These are phyloP conservation scores for Clavulina sp. DNA, from an alignment of 768 basidiomycete species.

Conservation along the genomic window DNA sequence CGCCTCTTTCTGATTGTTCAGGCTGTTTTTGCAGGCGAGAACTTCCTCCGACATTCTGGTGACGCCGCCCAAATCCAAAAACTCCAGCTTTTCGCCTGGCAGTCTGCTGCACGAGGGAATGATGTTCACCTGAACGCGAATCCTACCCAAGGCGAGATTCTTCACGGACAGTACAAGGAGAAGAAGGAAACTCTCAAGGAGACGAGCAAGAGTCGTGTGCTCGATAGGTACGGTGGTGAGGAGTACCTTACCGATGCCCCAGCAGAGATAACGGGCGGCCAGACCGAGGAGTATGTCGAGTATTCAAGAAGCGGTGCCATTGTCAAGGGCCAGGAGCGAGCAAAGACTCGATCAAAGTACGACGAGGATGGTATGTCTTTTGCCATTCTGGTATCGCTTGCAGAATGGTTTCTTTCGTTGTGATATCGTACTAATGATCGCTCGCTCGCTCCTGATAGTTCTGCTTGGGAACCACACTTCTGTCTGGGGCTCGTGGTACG, in stretches of 20 bases:
- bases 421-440: neutral
- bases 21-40: slow-evolving; percentile 91
- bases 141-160: slow-evolving; percentile 84
- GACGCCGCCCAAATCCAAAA: slow-evolving; percentile 85
- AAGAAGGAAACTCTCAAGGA: slow-evolving; percentile 89
- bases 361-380: slow-evolving; percentile 72
- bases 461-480: slow-evolving; percentile 82
- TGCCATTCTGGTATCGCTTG: slow-evolving; percentile 3
- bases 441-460: slow-evolving; percentile 35
- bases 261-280: slow-evolving; percentile 80
- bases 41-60: slow-evolving; percentile 81
- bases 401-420: slow-evolving; percentile 6
- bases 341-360: slow-evolving; percentile 80
- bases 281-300: slow-evolving; percentile 95
- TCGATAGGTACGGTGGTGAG: slow-evolving; percentile 88
- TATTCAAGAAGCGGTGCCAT: slow-evolving; percentile 85
- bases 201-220: slow-evolving; percentile 70
- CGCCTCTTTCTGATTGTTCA: slow-evolving; percentile 16
- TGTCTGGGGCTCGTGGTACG: slow-evolving; percentile 98
- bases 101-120: slow-evolving; percentile 80
- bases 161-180: slow-evolving; percentile 78
- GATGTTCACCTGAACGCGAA: slow-evolving; percentile 93
- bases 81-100: slow-evolving; percentile 95
- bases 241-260: slow-evolving; percentile 82
- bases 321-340: slow-evolving; percentile 79